Evolutionary conservation across 73 alveolate species (phyloP), one percentile per base, ranked within the genome.

Genomic region (Effrenium voratum): DNA sequence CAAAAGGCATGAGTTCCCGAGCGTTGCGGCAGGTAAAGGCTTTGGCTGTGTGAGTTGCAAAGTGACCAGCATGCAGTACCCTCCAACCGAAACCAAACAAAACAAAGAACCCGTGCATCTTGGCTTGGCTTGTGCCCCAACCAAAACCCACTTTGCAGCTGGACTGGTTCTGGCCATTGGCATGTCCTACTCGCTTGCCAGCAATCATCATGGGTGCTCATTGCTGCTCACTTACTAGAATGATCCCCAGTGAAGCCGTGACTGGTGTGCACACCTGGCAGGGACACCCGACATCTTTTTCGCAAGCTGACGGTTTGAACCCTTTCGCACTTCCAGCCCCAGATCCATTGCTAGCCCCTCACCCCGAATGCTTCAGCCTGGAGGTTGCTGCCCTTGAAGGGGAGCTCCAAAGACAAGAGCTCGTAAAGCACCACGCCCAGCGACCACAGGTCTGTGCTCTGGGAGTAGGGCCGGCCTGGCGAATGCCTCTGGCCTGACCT

Each of bases 381-480:
- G 63, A 87, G 85, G 40, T 68, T 87, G 70, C 46, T 45, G 36
- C 95, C 95, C 8, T 68, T 66, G 84, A 87, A 87, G 12, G 95
- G 95, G 24, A 87, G 70, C 84, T 87, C 84, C 95, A 87, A 45
- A n/a, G 82, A 32, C 46, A 87, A 72, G 85, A 87, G n/a, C 52
- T 87, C 95, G 85, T 60, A 87, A 24, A 87, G 70, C 24, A 87
- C 95, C 68, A 87, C 95, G 50, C 95, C 94, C 66, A 86, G 34
- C n/a, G 94, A 57, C 94, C 94, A 86, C n/a, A 87, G 59, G 44
- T 87, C 95, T 12, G 95, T 87, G 47, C 72, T 63, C 40, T 68
- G 85, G 47, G 95, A 55, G 57, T 87, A 87, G 12, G 95, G 84
- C 8, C 95, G 95, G 49, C 95, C 95, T 87, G 91, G 66, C 63